These are phyloP conservation scores for Cyberlindnera bimundalis DNA, from an alignment of 805 yeast species.

Conservation along the genomic window DNA sequence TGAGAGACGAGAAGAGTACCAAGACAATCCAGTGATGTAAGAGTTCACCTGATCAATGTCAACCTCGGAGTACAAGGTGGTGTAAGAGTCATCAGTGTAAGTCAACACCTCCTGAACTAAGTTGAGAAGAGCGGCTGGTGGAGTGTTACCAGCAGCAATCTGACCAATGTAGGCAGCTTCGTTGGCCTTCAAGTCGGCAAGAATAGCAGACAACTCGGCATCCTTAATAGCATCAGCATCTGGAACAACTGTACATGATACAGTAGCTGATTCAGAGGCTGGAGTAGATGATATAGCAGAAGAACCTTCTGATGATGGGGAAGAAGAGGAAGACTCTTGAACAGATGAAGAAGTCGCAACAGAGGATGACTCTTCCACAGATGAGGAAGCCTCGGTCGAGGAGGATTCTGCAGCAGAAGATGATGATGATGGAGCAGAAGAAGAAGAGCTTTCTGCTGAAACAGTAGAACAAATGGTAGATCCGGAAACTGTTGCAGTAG, in stretches of 20 bases:
- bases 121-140: slow-evolving; percentile 28
- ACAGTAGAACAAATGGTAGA: neutral
- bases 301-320: neutral
- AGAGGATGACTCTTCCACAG: neutral
- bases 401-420: neutral
- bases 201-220: slow-evolving; percentile 10
- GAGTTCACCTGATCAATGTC: slow-evolving; percentile 15
- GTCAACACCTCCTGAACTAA: slow-evolving; percentile 28
- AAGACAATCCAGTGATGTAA: slow-evolving; percentile 30
- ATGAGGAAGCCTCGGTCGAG: neutral
- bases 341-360: neutral
- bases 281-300: neutral
- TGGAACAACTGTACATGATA: slow-evolving; percentile 1
- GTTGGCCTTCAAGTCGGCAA: slow-evolving; percentile 18
- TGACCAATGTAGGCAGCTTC: slow-evolving; percentile 17
- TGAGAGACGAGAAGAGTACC: slow-evolving; percentile 21
- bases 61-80: slow-evolving; percentile 1
- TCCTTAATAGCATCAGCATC: slow-evolving; percentile 4
- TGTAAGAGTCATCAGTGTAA: slow-evolving; percentile 11
- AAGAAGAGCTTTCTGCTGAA: neutral
- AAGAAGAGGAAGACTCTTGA: neutral
- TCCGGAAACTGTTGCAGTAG: slow-evolving; percentile 4
- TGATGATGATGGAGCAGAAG: neutral
- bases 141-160: slow-evolving; percentile 17
- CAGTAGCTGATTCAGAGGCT: neutral